Evolutionary conservation across 2,329 filamentous ascomycete genomes (phyloP), one percentile per base, ranked within the genome.

Genomic region (Nectriaceae sp.): DNA sequence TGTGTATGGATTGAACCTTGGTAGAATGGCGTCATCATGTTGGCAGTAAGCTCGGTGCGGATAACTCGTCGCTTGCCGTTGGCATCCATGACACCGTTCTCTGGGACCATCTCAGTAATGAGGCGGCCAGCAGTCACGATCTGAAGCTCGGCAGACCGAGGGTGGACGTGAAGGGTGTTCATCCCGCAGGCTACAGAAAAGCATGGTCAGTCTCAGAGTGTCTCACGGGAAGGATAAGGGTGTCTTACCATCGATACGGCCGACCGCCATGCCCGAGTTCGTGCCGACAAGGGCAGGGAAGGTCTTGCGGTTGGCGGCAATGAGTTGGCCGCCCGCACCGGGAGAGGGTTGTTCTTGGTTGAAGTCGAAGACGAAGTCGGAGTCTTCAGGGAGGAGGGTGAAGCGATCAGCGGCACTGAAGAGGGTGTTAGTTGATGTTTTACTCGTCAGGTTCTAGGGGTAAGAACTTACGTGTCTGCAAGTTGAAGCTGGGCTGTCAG

Each of bases 271-370:
- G 48, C 72, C 73, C 29, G 75, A 65, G 18, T 73, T 73, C 4
- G 76, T 78, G 40, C 75, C 73, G 18, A 80, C 75, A 18, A 83
- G 74, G 21, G 79, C 77, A 3, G 80, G 80, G 66, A 83, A 83
- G 29, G 73, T 76, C 65, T 77, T 76, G 60, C 79, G 73, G 68
- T 82, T 80, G 38, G 79, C 77, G 18, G 73, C 68, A 31, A 78
- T 65, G 51, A 80, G 69, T 57, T 77, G 70, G 35, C 78, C 78
- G 33, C 76, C 78, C 48, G 58, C 55, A 41, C 60, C 60, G 21
- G 60, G 56, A 42, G 45, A 53, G 2, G 44, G 20, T 6, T 63
- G 60, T 36, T 52, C 41, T 40, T 53, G 55, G 58, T 68, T 69
- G 66, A 80, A 79, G 64, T 77, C 69, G 64, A 77, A 80, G 61